These are phyloP conservation scores for Pulveroboletus sp. DNA, from an alignment of 768 basidiomycete species.

Conservation along the genomic window DNA sequence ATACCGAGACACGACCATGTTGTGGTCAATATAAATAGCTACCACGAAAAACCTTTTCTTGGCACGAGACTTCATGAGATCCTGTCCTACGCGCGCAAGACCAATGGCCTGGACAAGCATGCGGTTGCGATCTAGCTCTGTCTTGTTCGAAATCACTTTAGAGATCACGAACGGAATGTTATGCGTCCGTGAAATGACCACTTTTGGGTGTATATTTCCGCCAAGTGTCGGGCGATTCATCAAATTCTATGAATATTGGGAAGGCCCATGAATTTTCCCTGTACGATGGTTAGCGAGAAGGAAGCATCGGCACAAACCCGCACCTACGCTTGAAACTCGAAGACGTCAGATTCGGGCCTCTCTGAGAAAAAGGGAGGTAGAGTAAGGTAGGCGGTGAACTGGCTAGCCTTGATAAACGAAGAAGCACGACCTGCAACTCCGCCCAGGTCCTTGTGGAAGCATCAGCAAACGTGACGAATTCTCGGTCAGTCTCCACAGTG, in stretches of 20 bases:
- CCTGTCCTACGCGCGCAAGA: neutral
- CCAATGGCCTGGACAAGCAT: constrained; percentile 17
- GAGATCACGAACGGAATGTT: constrained; percentile 11
- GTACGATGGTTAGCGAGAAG: neutral
- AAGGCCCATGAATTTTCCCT: constrained; percentile 13
- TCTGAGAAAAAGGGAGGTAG: constrained; percentile 9
- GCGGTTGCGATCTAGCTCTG: neutral
- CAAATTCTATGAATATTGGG: constrained; percentile 4
- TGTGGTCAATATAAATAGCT: constrained; percentile 7
- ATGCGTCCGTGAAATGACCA: neutral
- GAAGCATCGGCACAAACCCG: no score
- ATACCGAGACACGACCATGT: constrained; percentile 5
- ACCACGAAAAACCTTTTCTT: constrained; percentile 10
- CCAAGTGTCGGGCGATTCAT: neutral
- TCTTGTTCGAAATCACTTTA: constrained; percentile 1
- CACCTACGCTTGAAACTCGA: neutral
- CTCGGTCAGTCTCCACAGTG: neutral
- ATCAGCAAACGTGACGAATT: constrained; percentile 6
- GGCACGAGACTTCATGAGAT: neutral
- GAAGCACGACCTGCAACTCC: neutral
- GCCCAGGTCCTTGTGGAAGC: neutral
- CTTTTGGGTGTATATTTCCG: constrained; percentile 3
- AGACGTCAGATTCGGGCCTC: neutral
- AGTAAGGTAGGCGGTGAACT: constrained; percentile 10
- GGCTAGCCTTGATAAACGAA: constrained; percentile 8